These are phyloP conservation scores for Apiospora phragmitis DNA, from an alignment of 2,329 filamentous ascomycete species.

Conservation along the genomic window DNA sequence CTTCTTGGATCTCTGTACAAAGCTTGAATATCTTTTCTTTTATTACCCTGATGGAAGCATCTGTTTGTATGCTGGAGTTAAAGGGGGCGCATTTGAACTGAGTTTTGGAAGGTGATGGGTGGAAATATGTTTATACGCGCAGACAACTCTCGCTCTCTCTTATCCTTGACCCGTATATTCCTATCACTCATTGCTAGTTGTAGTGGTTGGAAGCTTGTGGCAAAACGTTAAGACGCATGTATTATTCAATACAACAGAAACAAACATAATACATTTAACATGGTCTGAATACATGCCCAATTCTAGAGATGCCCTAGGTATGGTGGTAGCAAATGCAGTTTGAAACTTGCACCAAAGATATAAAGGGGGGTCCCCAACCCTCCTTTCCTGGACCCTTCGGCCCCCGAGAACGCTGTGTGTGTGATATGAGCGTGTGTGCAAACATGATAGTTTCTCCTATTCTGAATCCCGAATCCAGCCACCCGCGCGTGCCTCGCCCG, in stretches of 20 bases:
- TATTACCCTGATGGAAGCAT: neutral
- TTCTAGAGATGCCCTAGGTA: neutral
- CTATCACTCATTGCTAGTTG: neutral
- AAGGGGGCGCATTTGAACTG: neutral
- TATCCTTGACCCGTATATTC: neutral
- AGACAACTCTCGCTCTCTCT: neutral
- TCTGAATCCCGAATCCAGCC: neutral
- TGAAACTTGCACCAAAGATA: neutral
- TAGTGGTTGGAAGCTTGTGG: neutral
- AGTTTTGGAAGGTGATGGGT: neutral
- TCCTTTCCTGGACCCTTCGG: neutral
- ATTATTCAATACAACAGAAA: neutral
- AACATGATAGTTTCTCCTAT: constrained; percentile 2
- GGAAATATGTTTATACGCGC: neutral
- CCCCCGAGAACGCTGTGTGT: neutral
- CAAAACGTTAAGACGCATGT: neutral
- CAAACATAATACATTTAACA: neutral
- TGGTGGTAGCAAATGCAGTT: neutral
- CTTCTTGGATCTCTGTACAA: constrained; percentile 95
- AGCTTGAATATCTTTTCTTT: constrained; percentile 50
- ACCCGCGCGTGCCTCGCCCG: neutral
- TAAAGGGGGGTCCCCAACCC: neutral
- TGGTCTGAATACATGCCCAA: neutral
- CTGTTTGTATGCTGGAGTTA: neutral
- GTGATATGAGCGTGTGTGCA: neutral